Evolutionary conservation across 2,329 filamentous ascomycete species (phyloP), one percentile per base, ranked within the genome.

Genomic region (Neodidymelliopsis sp.): DNA sequence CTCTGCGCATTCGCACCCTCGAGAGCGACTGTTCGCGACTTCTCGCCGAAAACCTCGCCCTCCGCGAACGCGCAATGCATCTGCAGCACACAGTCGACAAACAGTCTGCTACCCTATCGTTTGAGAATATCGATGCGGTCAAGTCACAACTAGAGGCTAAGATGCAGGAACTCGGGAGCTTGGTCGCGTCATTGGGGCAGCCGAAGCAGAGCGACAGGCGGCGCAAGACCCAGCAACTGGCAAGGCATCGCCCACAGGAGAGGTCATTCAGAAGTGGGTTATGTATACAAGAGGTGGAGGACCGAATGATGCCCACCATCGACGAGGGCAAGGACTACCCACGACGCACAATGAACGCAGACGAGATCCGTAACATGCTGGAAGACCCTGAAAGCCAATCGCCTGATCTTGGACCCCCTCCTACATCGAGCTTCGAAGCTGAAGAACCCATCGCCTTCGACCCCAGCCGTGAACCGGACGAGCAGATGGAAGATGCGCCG

Each of bases 21-120:
- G 89, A 93, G 66, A 84, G 86, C 66, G 89, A 95, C 71, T 86
- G 84, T 54, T 85, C 87, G 29, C 84, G 85, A 37, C 81, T 92
- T 56, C 78, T 92, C 18, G 85, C 87, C n/a, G 89, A 94, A 60
- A 94, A 94, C 66, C 80, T 93, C 45, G 81, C 85, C 43, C 80
- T 94, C 11, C 83, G 86, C 40, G 81, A 88, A 53, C 84, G 89
- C 53, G 84, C 91, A 34, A 72, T 92, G 40, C 83, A 84, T 39
- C 77, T 92, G 2, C 84, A 91, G 63, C 84, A 83, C 46, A 83
- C 89, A 45, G 74, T 89, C 24, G 82, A 88, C 49, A 80, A 85
- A 56, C 84, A 82, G 44, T 79, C 80, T 36, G 75, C 81, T 34
- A 80, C 81, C 34, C 77, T 83, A 41, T 82, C 86, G 22, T 82